A percentile compares a stretch with the other conserved stretches of the same genome.
Evolutionary conservation across 768 basidiomycete genomes (phyloP).

Genomic region (Calvatia gigantea): DNA sequence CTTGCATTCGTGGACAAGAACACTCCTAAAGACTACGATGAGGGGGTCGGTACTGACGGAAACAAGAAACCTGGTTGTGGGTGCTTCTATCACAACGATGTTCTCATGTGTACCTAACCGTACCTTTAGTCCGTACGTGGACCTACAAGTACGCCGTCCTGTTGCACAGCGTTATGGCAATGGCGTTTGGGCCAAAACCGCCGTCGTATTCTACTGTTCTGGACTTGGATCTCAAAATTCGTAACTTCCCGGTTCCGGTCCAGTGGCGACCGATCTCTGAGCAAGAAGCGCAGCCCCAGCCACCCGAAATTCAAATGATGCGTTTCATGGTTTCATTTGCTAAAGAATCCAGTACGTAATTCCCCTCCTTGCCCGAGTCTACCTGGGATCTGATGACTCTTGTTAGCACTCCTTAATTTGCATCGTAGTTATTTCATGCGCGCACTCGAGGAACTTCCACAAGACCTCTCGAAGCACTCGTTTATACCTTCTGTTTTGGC

Average conservation of each 20-base stretch:
- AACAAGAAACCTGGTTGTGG: constrained; percentile 39
- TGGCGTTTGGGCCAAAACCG: constrained; percentile 48
- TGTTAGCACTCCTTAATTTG: constrained; percentile 55
- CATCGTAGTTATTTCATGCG: constrained; percentile 69
- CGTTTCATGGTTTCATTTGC: constrained; percentile 38
- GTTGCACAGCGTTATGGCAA: constrained; percentile 46
- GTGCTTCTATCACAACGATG: constrained; percentile 15
- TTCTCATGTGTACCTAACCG: neutral
- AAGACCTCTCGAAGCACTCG: constrained; percentile 54
- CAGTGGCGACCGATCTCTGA: constrained; percentile 38
- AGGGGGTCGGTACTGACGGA: constrained; percentile 29
- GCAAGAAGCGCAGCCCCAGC: constrained; percentile 15
- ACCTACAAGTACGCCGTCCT: constrained; percentile 50
- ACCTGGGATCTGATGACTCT: neutral
- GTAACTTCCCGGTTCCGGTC: constrained; percentile 53
- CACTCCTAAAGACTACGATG: constrained; percentile 43
- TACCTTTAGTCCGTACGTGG: constrained; percentile 50
- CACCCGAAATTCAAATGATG: constrained; percentile 31
- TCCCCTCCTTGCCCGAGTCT: neutral
- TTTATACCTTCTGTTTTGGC: constrained; percentile 71
- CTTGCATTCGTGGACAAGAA: constrained; percentile 52
- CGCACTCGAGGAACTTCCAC: constrained; percentile 56
- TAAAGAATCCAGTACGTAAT: constrained; percentile 47
- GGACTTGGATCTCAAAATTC: constrained; percentile 56
- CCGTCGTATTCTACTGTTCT: constrained; percentile 51